phyloP scores from a whole-genome alignment of 2,329 filamentous ascomycete genomes.

The Fusarium falciforme region DNA sequence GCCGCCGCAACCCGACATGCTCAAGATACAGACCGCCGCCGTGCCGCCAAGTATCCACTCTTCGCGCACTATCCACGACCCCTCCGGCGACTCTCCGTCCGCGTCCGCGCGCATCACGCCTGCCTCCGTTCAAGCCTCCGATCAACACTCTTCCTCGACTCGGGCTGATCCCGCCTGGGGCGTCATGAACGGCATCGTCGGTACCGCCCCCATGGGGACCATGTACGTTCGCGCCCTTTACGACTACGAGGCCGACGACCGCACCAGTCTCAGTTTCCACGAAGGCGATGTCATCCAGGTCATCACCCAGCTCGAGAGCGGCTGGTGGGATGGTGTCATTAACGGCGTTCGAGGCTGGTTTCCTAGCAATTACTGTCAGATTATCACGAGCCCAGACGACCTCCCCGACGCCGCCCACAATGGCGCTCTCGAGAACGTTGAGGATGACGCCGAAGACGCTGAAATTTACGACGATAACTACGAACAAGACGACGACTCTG shows the following conservation, averaged over 20 bases:
- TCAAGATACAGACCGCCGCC: constrained; percentile 47
- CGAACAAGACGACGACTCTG: constrained; percentile 74
- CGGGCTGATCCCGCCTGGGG: constrained; percentile 44
- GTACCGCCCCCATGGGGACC: constrained; percentile 70
- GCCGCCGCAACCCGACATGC: constrained; percentile 44
- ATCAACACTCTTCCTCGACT: constrained; percentile 37
- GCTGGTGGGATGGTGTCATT: constrained; percentile 99
- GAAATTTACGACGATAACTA: constrained; percentile 75
- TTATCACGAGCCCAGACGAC: constrained; percentile 82
- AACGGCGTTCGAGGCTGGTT: constrained; percentile 98
- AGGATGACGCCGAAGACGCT: constrained; percentile 73
- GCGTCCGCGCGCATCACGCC: constrained; percentile 44
- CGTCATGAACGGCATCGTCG: constrained; percentile 71
- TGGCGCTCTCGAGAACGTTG: constrained; percentile 63
- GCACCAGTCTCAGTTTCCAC: constrained; percentile 95
- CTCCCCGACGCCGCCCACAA: constrained; percentile 71
- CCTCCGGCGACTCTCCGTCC: constrained; percentile 45
- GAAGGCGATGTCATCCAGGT: constrained; percentile 98
- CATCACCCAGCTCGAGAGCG: constrained; percentile 96
- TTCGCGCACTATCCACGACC: constrained; percentile 46
- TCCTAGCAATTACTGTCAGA: constrained; percentile 97
- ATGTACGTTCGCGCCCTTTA: constrained; percentile 97
- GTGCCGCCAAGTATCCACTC: constrained; percentile 48
- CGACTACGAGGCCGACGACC: constrained; percentile 97
- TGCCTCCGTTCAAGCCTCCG: constrained; percentile 41